Evolutionary conservation across 1,284 basidiomycete species (phyloP).

Genomic region (Fomes fomentarius): DNA sequence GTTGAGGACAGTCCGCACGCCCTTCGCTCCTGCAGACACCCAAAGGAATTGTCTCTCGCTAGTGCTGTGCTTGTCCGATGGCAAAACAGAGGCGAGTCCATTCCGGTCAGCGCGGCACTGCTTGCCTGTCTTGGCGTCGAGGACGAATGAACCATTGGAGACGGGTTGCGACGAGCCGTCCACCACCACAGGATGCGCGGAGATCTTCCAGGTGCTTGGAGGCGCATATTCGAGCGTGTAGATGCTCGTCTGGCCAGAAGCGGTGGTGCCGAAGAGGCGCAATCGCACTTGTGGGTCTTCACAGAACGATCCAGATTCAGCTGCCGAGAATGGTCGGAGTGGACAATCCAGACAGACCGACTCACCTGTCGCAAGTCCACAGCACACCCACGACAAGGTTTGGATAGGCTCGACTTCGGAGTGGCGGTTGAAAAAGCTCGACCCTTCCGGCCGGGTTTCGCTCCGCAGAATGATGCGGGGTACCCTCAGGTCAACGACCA

Average conservation of each 20-base stretch:
- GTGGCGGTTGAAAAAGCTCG: conserved; percentile 36
- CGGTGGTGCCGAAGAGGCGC: conserved; percentile 63
- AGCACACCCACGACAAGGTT: conserved; percentile 70
- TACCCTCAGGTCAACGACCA: conserved; percentile 73
- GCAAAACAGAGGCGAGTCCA: conserved; percentile 41
- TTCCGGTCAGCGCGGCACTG: conserved; percentile 48
- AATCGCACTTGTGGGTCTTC: conserved; percentile 56
- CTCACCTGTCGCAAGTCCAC: conserved; percentile 26
- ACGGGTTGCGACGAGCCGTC: conserved; percentile 59
- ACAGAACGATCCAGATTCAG: background rate
- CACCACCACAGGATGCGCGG: conserved; percentile 36
- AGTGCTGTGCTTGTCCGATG: conserved; percentile 16
- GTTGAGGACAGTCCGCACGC: conserved; percentile 55
- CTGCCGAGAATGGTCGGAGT: too few relatives aligned
- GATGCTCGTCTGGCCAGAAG: conserved; percentile 62
- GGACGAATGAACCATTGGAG: conserved; percentile 55
- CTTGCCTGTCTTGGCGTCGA: conserved; percentile 63
- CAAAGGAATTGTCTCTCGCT: conserved; percentile 44
- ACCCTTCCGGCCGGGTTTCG: conserved; percentile 32
- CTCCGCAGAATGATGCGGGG: conserved; percentile 63
- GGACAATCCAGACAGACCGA: too few relatives aligned
- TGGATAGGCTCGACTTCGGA: conserved; percentile 40
- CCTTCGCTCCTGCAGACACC: conserved; percentile 59
- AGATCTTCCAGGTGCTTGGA: conserved; percentile 51
- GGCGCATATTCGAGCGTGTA: conserved; percentile 53